These are phyloP conservation scores for Cucurbita maxima DNA, from an alignment of 306 rosid species.

Conservation along the genomic window DNA sequence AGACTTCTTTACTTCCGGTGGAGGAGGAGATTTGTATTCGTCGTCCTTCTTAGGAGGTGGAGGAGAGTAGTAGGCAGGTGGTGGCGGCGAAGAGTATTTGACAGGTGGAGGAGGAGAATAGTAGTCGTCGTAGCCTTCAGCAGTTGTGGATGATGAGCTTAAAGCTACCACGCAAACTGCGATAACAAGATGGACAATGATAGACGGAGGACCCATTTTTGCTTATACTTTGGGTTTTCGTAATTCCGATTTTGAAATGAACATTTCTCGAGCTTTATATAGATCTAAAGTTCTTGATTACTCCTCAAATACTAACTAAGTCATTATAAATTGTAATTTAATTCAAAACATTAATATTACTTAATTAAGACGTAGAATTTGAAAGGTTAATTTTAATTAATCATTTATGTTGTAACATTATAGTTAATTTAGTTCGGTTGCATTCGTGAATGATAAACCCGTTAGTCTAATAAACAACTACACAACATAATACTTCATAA, in stretches of 20 bases:
- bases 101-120: not conserved
- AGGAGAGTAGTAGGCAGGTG: too few relatives aligned
- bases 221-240: not conserved
- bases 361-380: not conserved
- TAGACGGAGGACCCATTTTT: not conserved
- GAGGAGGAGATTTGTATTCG: too few relatives aligned
- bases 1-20: too few relatives aligned
- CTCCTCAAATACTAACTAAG: not conserved
- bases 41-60: too few relatives aligned
- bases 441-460: too few relatives aligned
- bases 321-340: not conserved
- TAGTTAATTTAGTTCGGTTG: too few relatives aligned
- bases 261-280: not conserved
- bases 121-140: not conserved
- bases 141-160: not conserved
- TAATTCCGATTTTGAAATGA: not conserved
- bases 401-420: too few relatives aligned
- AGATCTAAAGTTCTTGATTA: not conserved
- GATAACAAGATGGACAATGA: not conserved
- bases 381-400: too few relatives aligned
- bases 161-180: not conserved
- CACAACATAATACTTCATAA: too few relatives aligned
- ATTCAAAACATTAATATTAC: not conserved
- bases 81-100: too few relatives aligned
- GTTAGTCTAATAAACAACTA: too few relatives aligned